Evolutionary conservation across 768 basidiomycete species (phyloP).

Genomic region (Fomitopsis serialis): DNA sequence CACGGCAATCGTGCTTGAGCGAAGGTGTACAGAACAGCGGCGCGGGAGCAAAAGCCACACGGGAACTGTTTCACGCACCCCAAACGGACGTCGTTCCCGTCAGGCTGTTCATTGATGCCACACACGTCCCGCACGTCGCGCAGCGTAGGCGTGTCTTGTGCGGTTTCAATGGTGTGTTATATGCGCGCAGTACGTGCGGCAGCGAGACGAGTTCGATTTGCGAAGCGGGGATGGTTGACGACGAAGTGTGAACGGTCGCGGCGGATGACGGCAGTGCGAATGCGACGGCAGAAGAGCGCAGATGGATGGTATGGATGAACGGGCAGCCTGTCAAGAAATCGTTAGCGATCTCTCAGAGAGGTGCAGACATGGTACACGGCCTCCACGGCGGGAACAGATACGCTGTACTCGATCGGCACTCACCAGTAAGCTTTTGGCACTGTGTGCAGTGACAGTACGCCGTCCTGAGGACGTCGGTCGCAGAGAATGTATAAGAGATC

Average conservation of each 20-base stretch:
- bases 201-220: background rate
- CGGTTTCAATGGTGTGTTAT: background rate
- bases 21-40: background rate
- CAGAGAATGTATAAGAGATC: constrained; percentile 38
- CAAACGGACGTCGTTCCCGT: background rate
- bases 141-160: background rate
- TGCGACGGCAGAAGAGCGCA: constrained; percentile 40
- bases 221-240: background rate
- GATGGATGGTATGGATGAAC: constrained; percentile 60
- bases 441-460: constrained; percentile 68
- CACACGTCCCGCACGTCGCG: background rate
- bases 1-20: background rate
- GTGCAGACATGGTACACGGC: background rate
- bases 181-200: background rate
- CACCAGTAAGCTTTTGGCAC: constrained; percentile 59
- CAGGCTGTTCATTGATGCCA: background rate
- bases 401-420: background rate
- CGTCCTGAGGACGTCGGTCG: constrained; percentile 42
- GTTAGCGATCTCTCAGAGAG: background rate
- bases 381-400: background rate
- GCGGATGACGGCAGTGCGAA: constrained; percentile 16
- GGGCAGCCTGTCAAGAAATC: constrained; percentile 38
- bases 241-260: background rate
- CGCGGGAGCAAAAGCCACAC: background rate
- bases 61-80: background rate